Evolutionary conservation across 208 protist genomes (phyloP), one percentile per base, ranked within the genome.

Genomic region (Leishmania turanica): DNA sequence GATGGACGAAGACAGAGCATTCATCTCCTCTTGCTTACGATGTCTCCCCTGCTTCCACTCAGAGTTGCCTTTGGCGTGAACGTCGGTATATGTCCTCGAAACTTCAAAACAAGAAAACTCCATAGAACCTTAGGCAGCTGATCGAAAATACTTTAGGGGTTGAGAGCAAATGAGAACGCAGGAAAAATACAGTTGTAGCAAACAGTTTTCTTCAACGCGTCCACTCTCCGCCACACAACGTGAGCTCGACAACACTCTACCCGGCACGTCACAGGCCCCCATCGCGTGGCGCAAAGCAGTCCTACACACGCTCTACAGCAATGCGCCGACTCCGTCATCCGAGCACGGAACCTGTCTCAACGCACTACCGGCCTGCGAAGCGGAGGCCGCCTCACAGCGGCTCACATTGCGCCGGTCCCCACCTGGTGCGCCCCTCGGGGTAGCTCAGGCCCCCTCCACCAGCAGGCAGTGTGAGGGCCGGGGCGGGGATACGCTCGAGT

Each of bases 161-260:
- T 17, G 58, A 79, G 6, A 45, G 49, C 49, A 62, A 40, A 60
- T 24, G 49, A 62, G 58, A 60, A 56, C n/a, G 19, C 2, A 77
- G 73, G 17, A 82, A 82, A 76, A 54, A 74, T 49, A 76, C 53
- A 49, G 3, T 54, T 56, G 9, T 75, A 53, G 76, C 75, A 72
- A 17, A 49, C 56, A 51, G 17, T 47, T 72, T 15, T 27, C 42
- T 6, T 24, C n/a, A 31, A 17, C 19, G 31, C 6, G 3, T 66
- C 24, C 56, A 11, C 13, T 62, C 56, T 31, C 56, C 7, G 56
- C 51, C 51, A 54, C 4, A 21, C 51, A 54, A 54, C 51, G 51
- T 54, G 51, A 54, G 15, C 15, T 21, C 51, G 15, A 54, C 51
- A 54, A 21, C 51, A 54, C 51, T 21, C 51, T 0, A 21, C 51